phyloP scores from a whole-genome alignment of 2,329 filamentous ascomycete species.

The Amauroascus niger region DNA sequence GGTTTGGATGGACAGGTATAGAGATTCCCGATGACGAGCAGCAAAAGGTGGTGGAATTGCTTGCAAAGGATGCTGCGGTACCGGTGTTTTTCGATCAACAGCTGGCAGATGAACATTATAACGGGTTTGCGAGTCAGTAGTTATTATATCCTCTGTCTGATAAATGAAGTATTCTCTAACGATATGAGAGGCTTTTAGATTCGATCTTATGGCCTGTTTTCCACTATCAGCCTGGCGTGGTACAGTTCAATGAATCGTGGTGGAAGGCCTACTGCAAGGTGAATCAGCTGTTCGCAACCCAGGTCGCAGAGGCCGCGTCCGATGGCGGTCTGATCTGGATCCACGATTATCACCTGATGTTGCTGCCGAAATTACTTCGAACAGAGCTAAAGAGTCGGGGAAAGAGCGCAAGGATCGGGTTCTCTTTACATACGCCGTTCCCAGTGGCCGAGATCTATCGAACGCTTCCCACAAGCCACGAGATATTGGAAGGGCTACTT shows the following conservation, averaged over 20 bases:
- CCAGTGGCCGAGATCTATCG: conserved; percentile 92
- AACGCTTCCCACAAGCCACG: conserved; percentile 77
- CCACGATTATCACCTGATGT: conserved; percentile 87
- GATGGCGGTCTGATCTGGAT: conserved; percentile 86
- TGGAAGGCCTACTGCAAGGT: conserved; percentile 90
- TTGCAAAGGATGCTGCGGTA: conserved; percentile 71
- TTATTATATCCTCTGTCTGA: background rate
- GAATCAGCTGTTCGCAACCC: conserved; percentile 85
- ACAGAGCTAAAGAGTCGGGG: conserved; percentile 59
- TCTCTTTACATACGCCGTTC: conserved; percentile 90
- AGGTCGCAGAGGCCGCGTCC: conserved; percentile 78
- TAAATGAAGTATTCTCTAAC: background rate
- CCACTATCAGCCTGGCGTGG: conserved; percentile 91
- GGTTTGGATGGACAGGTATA: conserved; percentile 93
- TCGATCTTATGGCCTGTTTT: conserved; percentile 94
- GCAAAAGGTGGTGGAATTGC: conserved; percentile 55
- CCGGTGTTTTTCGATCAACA: conserved; percentile 83
- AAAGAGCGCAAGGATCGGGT: conserved; percentile 76
- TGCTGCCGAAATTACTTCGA: conserved; percentile 78
- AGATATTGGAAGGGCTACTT: conserved; percentile 78
- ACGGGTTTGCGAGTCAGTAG: conserved; percentile 78
- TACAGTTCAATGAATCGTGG: conserved; percentile 80
- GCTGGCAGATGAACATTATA: conserved; percentile 85
- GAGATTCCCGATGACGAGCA: conserved; percentile 74
- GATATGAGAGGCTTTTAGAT: conserved; percentile 44